Percentiles rank a stretch among this genome's conserved stretches.
These are phyloP conservation scores for Chaetomium olivaceum DNA, from an alignment of 2,329 filamentous ascomycete genomes.

Conservation along the genomic window DNA sequence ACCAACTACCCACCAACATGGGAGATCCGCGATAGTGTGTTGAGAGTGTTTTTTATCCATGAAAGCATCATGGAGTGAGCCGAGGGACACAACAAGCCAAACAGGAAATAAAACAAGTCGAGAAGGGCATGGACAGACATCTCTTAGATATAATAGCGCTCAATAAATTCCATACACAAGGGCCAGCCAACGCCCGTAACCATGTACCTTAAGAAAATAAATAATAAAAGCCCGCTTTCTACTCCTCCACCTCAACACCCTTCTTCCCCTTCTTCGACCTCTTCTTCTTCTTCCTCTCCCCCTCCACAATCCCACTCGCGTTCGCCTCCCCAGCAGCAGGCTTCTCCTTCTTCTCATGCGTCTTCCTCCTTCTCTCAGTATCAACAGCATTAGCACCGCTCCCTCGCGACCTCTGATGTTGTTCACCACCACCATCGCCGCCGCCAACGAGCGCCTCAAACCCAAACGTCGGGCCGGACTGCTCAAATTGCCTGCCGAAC, in stretches of 20 bases:
- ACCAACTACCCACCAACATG: background rate
- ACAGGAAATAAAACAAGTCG: background rate
- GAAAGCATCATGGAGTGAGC: background rate
- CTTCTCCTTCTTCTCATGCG: constrained; percentile 24
- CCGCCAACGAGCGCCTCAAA: constrained; percentile 46
- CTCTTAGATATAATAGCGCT: background rate
- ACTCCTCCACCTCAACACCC: constrained; percentile 34
- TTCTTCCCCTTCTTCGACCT: constrained; percentile 42
- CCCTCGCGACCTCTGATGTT: constrained; percentile 34
- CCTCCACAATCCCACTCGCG: constrained; percentile 30
- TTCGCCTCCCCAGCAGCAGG: constrained; percentile 31
- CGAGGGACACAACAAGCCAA: background rate
- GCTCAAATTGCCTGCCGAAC: constrained; percentile 61
- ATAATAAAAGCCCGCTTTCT: background rate
- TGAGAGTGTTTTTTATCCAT: background rate
- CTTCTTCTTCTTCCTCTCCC: constrained; percentile 38
- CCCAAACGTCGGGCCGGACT: constrained; percentile 58
- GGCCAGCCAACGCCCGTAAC: background rate
- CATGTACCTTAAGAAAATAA: background rate
- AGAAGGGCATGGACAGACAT: background rate
- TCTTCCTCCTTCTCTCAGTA: constrained; percentile 12
- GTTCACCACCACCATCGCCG: constrained; percentile 35
- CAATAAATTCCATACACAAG: background rate
- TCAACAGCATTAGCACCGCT: constrained; percentile 26
- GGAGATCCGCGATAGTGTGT: background rate